phyloP scores from a whole-genome alignment of 345 rosid species.

The Leavenworthia alabamica region DNA sequence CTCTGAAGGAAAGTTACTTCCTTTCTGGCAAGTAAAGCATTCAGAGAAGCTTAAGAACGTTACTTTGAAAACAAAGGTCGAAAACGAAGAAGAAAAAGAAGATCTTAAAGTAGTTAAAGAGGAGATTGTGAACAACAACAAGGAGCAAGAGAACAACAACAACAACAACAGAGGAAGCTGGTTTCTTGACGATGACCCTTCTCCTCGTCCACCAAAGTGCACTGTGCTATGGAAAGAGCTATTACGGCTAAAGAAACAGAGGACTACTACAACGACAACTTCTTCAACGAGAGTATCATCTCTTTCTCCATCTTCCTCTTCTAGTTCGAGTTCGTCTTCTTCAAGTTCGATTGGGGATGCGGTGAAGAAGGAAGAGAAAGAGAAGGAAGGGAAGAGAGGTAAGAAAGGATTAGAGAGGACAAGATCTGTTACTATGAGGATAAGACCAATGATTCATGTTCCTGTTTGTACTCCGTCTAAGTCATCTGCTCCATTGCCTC shows the following conservation, averaged over 20 bases:
- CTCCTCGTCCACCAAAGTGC: slow-evolving; percentile 95
- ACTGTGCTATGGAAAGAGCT: slow-evolving; percentile 94
- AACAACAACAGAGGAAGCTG: slow-evolving; percentile 39
- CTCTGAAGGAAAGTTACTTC: slow-evolving; percentile 81
- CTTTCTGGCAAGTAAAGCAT: slow-evolving; percentile 78
- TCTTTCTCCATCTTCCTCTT: slow-evolving; percentile 59
- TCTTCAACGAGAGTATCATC: slow-evolving; percentile 55
- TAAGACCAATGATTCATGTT: slow-evolving; percentile 80
- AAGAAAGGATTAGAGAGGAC: slow-evolving; percentile 79
- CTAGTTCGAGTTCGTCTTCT: slow-evolving; percentile 60
- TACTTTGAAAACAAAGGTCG: slow-evolving; percentile 34
- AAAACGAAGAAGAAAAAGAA: slow-evolving; percentile 28
- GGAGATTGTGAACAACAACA: slow-evolving; percentile 13
- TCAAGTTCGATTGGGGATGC: slow-evolving; percentile 48
- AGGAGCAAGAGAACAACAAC: slow-evolving; percentile 28
- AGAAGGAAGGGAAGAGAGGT: slow-evolving; percentile 57
- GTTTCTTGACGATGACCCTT: slow-evolving; percentile 92
- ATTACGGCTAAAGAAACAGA: slow-evolving; percentile 75
- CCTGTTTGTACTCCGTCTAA: slow-evolving; percentile 64
- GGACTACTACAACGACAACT: slow-evolving; percentile 42
- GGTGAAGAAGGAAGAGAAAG: slow-evolving; percentile 38
- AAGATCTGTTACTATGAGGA: slow-evolving; percentile 66
- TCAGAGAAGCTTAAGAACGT: slow-evolving; percentile 61
- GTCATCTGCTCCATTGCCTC: slow-evolving; percentile 46
- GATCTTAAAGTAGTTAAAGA: neutral